These are phyloP conservation scores for Botryotinia convoluta DNA, from an alignment of 2,329 filamentous ascomycete genomes.

Conservation along the genomic window DNA sequence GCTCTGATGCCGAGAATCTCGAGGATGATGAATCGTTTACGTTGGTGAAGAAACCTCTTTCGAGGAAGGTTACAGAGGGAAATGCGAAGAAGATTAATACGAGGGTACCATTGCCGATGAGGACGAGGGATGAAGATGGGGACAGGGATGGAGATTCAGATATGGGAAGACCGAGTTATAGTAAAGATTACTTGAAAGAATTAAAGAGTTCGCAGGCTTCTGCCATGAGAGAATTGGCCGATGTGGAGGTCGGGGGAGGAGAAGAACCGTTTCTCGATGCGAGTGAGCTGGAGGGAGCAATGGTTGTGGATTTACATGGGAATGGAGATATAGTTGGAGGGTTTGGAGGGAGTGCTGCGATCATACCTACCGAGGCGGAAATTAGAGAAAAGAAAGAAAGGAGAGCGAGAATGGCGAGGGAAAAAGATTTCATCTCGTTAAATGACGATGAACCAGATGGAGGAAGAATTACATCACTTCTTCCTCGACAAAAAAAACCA, in stretches of 20 bases:
- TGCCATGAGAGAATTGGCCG: conserved; percentile 64
- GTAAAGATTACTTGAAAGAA: conserved; percentile 80
- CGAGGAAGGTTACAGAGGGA: conserved; percentile 63
- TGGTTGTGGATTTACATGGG: conserved; percentile 54
- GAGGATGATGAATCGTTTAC: conserved; percentile 55
- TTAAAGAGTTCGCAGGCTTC: conserved; percentile 82
- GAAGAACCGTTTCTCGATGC: conserved; percentile 48
- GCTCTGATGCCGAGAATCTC: conserved; percentile 51
- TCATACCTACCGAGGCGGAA: conserved; percentile 78
- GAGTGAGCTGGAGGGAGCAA: conserved; percentile 60
- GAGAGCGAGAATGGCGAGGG: conserved; percentile 73
- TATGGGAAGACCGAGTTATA: conserved; percentile 67
- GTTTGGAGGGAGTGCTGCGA: conserved; percentile 44
- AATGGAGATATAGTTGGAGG: conserved; percentile 22
- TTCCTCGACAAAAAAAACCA: conserved; percentile 58
- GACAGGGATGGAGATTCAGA: conserved; percentile 8
- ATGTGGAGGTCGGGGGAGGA: conserved; percentile 49
- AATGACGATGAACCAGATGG: conserved; percentile 54
- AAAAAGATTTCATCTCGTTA: conserved; percentile 66
- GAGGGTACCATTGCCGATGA: conserved; percentile 25
- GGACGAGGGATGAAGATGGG: conserved; percentile 52
- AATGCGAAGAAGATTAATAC: conserved; percentile 58
- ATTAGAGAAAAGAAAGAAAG: conserved; percentile 90
- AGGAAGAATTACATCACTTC: conserved; percentile 38
- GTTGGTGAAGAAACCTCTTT: conserved; percentile 61